phyloP scores from a whole-genome alignment of 2,329 filamentous ascomycete genomes.

The Monosporascus sp. region DNA sequence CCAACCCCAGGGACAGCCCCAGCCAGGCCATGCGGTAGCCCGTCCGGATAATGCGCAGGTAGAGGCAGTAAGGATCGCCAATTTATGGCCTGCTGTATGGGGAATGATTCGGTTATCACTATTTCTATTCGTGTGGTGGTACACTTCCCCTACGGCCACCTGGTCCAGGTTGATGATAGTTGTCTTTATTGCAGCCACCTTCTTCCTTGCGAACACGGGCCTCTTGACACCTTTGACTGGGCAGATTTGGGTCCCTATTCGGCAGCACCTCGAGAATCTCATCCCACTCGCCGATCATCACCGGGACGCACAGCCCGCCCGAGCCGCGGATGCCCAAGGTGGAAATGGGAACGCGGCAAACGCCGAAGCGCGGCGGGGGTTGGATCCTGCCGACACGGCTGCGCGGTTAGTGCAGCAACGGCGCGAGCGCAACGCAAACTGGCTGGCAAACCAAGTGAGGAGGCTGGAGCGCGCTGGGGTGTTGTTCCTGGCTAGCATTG shows the following conservation, averaged over 20 bases:
- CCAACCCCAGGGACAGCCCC: conserved; percentile 22
- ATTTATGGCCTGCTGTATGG: conserved; percentile 58
- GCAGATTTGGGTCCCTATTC: conserved; percentile 50
- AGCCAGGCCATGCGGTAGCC: conserved; percentile 21
- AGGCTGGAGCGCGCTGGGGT: conserved; percentile 54
- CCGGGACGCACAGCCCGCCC: conserved; percentile 19
- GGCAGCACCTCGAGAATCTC: conserved; percentile 53
- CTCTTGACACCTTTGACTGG: conserved; percentile 50
- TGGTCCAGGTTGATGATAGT: conserved; percentile 56
- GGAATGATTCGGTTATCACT: conserved; percentile 45
- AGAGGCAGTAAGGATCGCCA: conserved; percentile 32
- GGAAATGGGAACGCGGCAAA: conserved; percentile 18
- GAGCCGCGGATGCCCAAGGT: conserved; percentile 23
- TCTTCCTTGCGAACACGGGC: conserved; percentile 57
- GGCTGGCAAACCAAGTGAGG: conserved; percentile 45
- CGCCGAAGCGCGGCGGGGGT: conserved; percentile 20
- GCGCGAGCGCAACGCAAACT: conserved; percentile 38
- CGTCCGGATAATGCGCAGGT: conserved; percentile 24
- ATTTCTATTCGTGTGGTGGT: conserved; percentile 58
- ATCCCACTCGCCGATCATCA: conserved; percentile 44
- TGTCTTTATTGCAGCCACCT: conserved; percentile 44
- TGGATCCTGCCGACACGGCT: conserved; percentile 45
- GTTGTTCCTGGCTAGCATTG: conserved; percentile 60
- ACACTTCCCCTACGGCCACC: conserved; percentile 51
- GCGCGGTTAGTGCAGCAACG: conserved; percentile 47